Conservation (phyloP, 176 grass and related monocot species). For the Saccharum spontaneum region DNA sequence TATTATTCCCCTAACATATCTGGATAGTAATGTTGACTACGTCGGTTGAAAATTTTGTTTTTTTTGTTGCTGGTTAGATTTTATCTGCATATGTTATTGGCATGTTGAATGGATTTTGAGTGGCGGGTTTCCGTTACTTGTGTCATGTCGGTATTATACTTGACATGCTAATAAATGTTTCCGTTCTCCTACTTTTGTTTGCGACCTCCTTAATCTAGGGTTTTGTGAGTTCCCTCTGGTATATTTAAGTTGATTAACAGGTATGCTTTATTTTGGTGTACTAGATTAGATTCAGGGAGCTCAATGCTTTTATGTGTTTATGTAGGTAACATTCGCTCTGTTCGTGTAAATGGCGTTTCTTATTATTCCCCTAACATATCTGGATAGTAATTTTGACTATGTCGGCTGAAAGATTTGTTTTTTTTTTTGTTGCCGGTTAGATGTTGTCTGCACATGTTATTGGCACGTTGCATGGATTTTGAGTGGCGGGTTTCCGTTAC, state of each 20-base stretch:
- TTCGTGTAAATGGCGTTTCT: too few relatives aligned
- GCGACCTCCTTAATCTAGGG: background rate
- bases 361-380: too few relatives aligned
- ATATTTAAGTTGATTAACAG: background rate
- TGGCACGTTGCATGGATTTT: background rate
- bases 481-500: background rate
- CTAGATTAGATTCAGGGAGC: background rate
- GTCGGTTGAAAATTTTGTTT: background rate
- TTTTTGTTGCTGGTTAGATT: background rate
- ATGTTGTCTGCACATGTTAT: background rate
- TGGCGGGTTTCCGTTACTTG: background rate
- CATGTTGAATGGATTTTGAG: background rate
- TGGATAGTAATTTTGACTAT: too few relatives aligned
- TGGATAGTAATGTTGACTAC: too few relatives aligned
- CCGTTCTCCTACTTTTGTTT: conserved; percentile 1
- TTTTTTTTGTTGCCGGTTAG: too few relatives aligned
- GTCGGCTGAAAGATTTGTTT: too few relatives aligned
- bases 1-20: too few relatives aligned
- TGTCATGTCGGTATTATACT: background rate
- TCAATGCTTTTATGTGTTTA: background rate
- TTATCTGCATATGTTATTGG: background rate
- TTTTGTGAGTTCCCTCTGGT: background rate
- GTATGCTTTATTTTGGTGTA: background rate
- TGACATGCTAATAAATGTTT: background rate
- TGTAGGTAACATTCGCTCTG: too few relatives aligned